A percentile compares a stretch with the other conserved stretches of the same genome.
Conservation (phyloP, 768 basidiomycete genomes). For the Russula sp. region DNA sequence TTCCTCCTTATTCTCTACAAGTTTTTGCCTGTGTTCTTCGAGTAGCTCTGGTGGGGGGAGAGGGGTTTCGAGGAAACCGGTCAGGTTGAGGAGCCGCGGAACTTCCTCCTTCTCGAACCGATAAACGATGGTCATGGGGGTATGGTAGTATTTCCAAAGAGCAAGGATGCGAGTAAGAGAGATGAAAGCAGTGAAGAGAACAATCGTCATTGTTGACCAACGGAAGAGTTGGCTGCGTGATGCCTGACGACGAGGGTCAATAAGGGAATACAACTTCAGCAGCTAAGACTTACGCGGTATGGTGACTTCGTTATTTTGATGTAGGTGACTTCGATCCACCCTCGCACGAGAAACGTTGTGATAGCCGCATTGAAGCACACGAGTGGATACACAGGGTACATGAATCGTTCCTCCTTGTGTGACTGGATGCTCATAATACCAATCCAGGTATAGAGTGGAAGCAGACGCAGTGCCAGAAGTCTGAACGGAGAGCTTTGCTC, state of each 20-base stretch:
- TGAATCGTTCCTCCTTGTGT: constrained; percentile 99
- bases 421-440: constrained; percentile 70
- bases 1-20: constrained; percentile 32
- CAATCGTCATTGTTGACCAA: constrained; percentile 60
- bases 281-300: constrained; percentile 57
- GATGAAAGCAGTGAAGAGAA: constrained; percentile 57
- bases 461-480: constrained; percentile 65
- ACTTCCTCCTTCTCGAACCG: constrained; percentile 73
- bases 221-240: constrained; percentile 71
- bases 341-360: constrained; percentile 75
- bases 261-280: background rate
- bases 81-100: constrained; percentile 69
- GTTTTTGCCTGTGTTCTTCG: constrained; percentile 25
- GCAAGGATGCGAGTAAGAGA: constrained; percentile 79
- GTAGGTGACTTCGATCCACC: constrained; percentile 76
- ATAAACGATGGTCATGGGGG: constrained; percentile 66
- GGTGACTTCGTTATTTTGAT: constrained; percentile 74
- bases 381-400: constrained; percentile 90
- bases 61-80: constrained; percentile 51
- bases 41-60: constrained; percentile 38
- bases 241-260: constrained; percentile 43
- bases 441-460: constrained; percentile 91
- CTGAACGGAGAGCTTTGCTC: constrained; percentile 76
- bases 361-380: constrained; percentile 93
- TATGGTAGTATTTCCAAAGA: constrained; percentile 83